Evolutionary conservation across 2,329 filamentous ascomycete genomes (phyloP), one percentile per base, ranked within the genome.

Genomic region (Aspergillus sp.): DNA sequence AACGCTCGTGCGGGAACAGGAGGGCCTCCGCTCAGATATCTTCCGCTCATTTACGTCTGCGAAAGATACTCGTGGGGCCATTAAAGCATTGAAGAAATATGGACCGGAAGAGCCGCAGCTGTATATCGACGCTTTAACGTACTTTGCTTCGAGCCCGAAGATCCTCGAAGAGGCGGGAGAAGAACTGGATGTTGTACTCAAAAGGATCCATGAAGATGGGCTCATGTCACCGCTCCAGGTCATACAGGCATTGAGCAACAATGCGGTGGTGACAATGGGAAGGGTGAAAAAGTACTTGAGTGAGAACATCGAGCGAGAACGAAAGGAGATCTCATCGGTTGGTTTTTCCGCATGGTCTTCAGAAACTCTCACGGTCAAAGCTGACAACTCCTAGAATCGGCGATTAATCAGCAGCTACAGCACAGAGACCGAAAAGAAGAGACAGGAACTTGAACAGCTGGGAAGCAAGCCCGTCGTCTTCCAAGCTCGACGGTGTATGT

Each of bases 191-290:
- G 79, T 77, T 0, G 87, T 99, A 1, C 80, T 99, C 10, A 82
- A 85, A 58, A 91, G 89, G 64, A 97, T 99, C 61, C 90, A 97
- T 67, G 82, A 88, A 57, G 91, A 96, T 63, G 88, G 90, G 1
- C 82, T 99, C 34, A 94, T 99, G 89, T 93, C 94, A 0, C 94
- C 94, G 0, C 78, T 99, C 3, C 94, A 99, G 70, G 94, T 99
- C 29, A 94, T 99, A 14, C 93, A 99, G 71, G 94, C 92, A 0
- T 82, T 99, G 13, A 87, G 83, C 55, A 81, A 82, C 48, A 89
- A 88, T 60, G 83, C 86, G 5, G 90, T 97, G 2, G 93, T 95
- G 1, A 97, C 91, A 0, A 97, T 99, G 89, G 94, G 93, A 47
- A 91, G 97, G 82, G 88, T 99, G 57, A 97, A 97, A 73, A 85